A percentile compares a stretch with the other conserved stretches of the same genome.
phyloP scores from a whole-genome alignment of 2,329 filamentous ascomycete genomes.

The Cladosporium sp. region DNA sequence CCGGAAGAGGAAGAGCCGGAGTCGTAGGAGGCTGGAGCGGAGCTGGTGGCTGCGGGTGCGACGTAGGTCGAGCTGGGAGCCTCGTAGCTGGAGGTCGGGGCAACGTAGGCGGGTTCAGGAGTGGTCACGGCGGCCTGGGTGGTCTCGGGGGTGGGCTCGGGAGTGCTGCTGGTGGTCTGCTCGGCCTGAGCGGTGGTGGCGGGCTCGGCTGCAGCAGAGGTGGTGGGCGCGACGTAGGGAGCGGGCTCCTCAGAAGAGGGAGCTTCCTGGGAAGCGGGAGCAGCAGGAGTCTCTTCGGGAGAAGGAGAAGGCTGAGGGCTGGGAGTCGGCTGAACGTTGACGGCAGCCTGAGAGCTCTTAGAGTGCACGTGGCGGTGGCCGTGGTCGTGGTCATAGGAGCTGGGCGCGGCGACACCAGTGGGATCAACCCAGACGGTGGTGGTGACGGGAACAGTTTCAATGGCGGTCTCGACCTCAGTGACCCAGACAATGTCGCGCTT shows the following conservation, averaged over 20 bases:
- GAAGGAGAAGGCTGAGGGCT: slow-evolving; percentile 2
- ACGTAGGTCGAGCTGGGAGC: slow-evolving; percentile 19
- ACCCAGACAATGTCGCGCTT: slow-evolving; percentile 47
- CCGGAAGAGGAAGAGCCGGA: slow-evolving; percentile 17
- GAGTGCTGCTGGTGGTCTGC: slow-evolving; percentile 14
- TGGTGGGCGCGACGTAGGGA: slow-evolving; percentile 12
- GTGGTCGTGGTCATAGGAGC: slow-evolving; percentile 21
- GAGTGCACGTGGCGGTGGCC: slow-evolving; percentile 14
- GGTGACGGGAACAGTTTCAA: slow-evolving; percentile 47
- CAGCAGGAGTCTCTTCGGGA: background rate
- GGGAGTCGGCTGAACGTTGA: slow-evolving; percentile 14
- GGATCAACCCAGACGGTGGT: slow-evolving; percentile 46
- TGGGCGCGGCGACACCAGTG: slow-evolving; percentile 17
- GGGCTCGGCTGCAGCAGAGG: slow-evolving; percentile 6
- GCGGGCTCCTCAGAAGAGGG: slow-evolving; percentile 11
- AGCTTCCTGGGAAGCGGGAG: slow-evolving; percentile 1
- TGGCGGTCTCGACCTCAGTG: slow-evolving; percentile 45
- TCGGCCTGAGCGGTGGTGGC: slow-evolving; percentile 2
- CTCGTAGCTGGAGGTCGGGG: slow-evolving; percentile 22
- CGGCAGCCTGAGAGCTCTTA: background rate
- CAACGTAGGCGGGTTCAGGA: slow-evolving; percentile 24
- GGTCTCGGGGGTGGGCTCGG: slow-evolving; percentile 3
- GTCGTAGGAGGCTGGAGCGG: slow-evolving; percentile 17
- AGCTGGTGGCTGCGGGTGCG: slow-evolving; percentile 20
- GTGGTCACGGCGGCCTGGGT: slow-evolving; percentile 22